Base-by-base conservation (phyloP, 148 eudicot genomes). In the Silene uniflora region DNA sequence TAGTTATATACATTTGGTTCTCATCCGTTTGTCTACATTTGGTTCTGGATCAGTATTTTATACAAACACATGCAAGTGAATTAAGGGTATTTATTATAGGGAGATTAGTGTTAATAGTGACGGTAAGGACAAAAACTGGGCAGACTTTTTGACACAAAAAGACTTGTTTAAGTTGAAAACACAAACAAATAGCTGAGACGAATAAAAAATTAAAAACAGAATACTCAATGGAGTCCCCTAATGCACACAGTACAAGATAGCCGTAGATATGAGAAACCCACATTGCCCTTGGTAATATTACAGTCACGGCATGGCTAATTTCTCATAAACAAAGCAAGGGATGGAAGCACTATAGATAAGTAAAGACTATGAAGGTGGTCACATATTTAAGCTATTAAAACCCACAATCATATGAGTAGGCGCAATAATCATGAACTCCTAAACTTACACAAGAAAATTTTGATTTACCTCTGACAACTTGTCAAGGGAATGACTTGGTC, bases 391-490 rank as follows among this genome's bases (percentile, higher is more conserved):
- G 60, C 10, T 52, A 47, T 16, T 24, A 14, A 13, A 10, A 11
- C 60, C 54, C 23, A 62, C 11, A 72, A 23, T 62, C 66, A 23
- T 25, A 23, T 62, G 5, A 24, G 18, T 25, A 62, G 67, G 67
- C 35, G 44, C 44, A 39, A 12, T 13, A 62, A 35, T 62, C 32
- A 32, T 2, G 3, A 29, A 6, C 71, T 67, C 71, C 18, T 3
- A 19, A 67, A 42, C 24, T 22, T 42, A 67, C 54, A 67, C 47
- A 25, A 12, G 52, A 56, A 55, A 46, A 59, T 21, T 35, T 64
- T n/a, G 55, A 82, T 89, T 77, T 24, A 92, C 98, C 94, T 92
- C 97, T 27, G 90, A 83, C 88, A 92, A 84, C 58, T 85, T 92
- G 58, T 77, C 92, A 61, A 90, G 72, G 80, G 84, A 84, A 83